These are phyloP conservation scores for Venturiaceae sp. DNA, from an alignment of 2,329 filamentous ascomycete species.

Conservation along the genomic window DNA sequence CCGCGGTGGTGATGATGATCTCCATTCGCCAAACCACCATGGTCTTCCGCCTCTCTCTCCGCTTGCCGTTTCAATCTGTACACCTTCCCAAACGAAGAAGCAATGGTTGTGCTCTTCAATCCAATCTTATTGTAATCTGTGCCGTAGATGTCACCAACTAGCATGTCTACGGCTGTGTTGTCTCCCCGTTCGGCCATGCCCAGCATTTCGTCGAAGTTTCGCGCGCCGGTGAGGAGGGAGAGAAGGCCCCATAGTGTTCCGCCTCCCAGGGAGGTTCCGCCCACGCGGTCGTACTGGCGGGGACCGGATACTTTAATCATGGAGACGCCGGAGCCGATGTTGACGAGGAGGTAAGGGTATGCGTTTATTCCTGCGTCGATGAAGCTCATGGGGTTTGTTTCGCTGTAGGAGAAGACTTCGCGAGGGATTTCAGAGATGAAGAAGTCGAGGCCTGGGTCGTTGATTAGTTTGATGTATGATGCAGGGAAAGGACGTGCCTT, in stretches of 20 bases:
- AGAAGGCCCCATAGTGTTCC: conserved; percentile 97
- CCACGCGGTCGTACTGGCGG: conserved; percentile 77
- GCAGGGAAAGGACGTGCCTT: conserved; percentile 14
- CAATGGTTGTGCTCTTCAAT: conserved; percentile 89
- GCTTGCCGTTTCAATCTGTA: conserved; percentile 85
- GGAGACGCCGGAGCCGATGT: conserved; percentile 93
- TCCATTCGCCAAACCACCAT: conserved; percentile 46
- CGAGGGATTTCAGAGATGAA: conserved; percentile 97
- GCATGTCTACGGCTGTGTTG: conserved; percentile 88
- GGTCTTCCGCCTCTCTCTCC: conserved; percentile 68
- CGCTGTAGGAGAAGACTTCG: conserved; percentile 95
- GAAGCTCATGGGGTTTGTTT: conserved; percentile 84
- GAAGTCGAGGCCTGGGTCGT: conserved; percentile 70
- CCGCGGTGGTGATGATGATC: conserved; percentile 22
- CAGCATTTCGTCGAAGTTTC: conserved; percentile 97
- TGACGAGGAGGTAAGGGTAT: conserved; percentile 94
- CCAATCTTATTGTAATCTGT: conserved; percentile 94
- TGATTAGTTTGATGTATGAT: neutral
- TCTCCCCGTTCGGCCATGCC: conserved; percentile 83
- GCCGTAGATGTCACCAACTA: conserved; percentile 97
- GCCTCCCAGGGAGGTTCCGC: conserved; percentile 87
- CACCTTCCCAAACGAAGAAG: conserved; percentile 93
- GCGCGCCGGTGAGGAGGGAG: conserved; percentile 82
- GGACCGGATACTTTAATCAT: conserved; percentile 96
- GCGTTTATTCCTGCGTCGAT: conserved; percentile 67